Conservation (phyloP, 2,329 filamentous ascomycete species). For the Calonectria hawksworthii region DNA sequence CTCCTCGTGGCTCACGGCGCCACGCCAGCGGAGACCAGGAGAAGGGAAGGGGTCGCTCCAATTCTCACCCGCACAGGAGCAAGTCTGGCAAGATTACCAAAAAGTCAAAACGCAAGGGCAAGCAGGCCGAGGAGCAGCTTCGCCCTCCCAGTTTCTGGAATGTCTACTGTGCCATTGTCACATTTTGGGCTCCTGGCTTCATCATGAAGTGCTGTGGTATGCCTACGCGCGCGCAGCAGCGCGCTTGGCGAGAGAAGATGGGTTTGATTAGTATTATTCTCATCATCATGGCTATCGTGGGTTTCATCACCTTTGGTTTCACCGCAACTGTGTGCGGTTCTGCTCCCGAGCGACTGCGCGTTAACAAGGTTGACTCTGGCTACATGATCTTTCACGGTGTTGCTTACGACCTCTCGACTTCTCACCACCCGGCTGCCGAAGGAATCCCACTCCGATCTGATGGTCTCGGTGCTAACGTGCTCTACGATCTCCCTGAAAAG, state of each 20-base stretch:
- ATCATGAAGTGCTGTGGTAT: constrained; percentile 89
- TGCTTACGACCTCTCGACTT: constrained; percentile 86
- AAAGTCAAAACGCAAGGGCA: constrained; percentile 57
- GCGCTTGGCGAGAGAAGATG: constrained; percentile 98
- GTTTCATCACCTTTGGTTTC: constrained; percentile 97
- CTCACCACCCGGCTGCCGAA: constrained; percentile 82
- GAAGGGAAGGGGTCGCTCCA: constrained; percentile 47
- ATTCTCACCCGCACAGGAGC: constrained; percentile 56
- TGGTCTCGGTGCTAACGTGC: constrained; percentile 77
- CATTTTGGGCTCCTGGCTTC: constrained; percentile 94
- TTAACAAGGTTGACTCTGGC: constrained; percentile 84
- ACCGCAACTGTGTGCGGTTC: constrained; percentile 86
- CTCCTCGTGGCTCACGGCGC: constrained; percentile 54
- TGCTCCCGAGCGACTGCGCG: constrained; percentile 79
- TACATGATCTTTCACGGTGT: constrained; percentile 98
- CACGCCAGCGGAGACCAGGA: constrained; percentile 50
- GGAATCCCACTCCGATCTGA: constrained; percentile 75
- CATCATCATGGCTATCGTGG: constrained; percentile 87
- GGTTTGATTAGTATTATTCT: constrained; percentile 95
- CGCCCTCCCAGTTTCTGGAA: constrained; percentile 93
- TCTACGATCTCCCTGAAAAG: constrained; percentile 87
- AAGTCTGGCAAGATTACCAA: constrained; percentile 77
- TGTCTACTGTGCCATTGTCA: constrained; percentile 93
- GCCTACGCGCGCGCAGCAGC: constrained; percentile 85
- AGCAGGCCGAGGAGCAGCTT: constrained; percentile 73